phyloP scores from a whole-genome alignment of 2,329 filamentous ascomycete genomes.

The Oidium heveae region DNA sequence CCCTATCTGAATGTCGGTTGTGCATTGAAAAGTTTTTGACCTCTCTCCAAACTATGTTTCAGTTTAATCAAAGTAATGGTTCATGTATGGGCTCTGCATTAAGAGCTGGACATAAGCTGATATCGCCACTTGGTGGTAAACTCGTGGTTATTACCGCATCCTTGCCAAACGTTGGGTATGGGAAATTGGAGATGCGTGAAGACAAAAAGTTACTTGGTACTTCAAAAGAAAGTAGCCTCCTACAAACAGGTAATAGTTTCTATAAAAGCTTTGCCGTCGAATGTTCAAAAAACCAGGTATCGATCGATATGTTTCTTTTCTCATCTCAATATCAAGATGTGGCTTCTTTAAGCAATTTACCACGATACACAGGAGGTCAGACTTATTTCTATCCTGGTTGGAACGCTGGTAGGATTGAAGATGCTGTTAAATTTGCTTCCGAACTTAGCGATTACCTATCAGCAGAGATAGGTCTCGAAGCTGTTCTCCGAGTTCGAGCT shows the following conservation, averaged over 20 bases:
- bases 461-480: constrained; percentile 84
- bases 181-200: constrained; percentile 78
- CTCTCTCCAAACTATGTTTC: constrained; percentile 90
- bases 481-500: constrained; percentile 80
- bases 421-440: constrained; percentile 90
- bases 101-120: constrained; percentile 82
- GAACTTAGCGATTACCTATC: constrained; percentile 97
- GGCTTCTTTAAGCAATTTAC: constrained; percentile 81
- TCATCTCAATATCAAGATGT: constrained; percentile 94
- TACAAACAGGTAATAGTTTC: constrained; percentile 86
- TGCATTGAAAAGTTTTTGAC: constrained; percentile 80
- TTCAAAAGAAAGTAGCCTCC: constrained; percentile 62
- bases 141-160: constrained; percentile 77
- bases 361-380: constrained; percentile 86
- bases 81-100: constrained; percentile 93
- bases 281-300: constrained; percentile 96
- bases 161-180: constrained; percentile 69
- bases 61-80: constrained; percentile 66
- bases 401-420: constrained; percentile 81
- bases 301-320: constrained; percentile 95
- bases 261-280: constrained; percentile 99
- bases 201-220: constrained; percentile 92
- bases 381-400: constrained; percentile 95
- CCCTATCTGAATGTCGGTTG: constrained; percentile 63
- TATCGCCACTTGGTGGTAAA: constrained; percentile 83